Base-by-base conservation (phyloP, 768 basidiomycete genomes). In the Guyanaporus albipodus region DNA sequence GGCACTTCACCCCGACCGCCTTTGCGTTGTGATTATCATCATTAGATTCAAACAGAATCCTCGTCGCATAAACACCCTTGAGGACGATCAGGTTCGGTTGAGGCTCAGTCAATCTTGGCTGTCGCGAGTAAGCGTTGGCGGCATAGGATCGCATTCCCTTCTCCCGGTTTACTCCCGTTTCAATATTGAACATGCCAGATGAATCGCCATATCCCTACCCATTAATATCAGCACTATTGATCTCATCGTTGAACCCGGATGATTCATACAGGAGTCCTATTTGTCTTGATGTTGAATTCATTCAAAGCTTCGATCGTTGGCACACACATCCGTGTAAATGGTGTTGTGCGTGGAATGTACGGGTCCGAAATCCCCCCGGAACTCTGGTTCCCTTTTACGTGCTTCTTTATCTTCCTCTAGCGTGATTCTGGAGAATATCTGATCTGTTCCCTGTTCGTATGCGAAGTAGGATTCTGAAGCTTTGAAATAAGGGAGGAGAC, bases 111-210 rank as follows among this genome's bases (percentile, higher is more conserved):
- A 44, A 58, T 22, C 24, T 38, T 10, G 55, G 56, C 15, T 54
- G 12, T 15, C 12, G 34, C 29, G 58, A 28, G 17, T 57, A 57
- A 19, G 55, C 46, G 4, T 57, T 57, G 4, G 55, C 50, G 22
- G 55, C 55, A 11, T 57, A 57, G 12, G 51, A 58, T 38, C 56
- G 37, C 18, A 28, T 58, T 7, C 55, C 55, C 11, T 44, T 14
- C 21, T 45, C 6, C 11, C 55, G 47, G 7, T 57, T 38, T 31
- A 58, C 55, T 32, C 56, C 41, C 15, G 52, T 44, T 21, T 58
- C 55, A 17, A 50, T 42, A 14, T 57, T 57, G 24, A 58, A 57
- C 42, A 54, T 54, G 5, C 53, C 53, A 10, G 53, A 56, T 2
- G 53, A 55, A 21, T 45, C 36, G 8, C 53, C 53, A 17, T 45